Conservation (phyloP, 768 basidiomycete species). For the Auriscalpium vulgare region DNA sequence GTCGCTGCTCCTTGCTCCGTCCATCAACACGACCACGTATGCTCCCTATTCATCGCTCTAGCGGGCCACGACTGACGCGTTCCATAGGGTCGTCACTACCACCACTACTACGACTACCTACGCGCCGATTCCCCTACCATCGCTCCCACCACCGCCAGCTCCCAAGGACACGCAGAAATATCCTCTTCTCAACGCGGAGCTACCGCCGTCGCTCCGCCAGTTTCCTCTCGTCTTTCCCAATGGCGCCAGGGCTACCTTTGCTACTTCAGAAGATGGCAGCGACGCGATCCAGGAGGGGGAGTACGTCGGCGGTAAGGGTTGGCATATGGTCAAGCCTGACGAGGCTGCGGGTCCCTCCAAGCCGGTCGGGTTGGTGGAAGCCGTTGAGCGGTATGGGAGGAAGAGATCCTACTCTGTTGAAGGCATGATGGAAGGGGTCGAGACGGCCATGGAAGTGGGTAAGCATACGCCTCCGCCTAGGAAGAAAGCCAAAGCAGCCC, state of each 20-base stretch:
- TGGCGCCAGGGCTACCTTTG: slow-evolving; percentile 73
- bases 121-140: slow-evolving; percentile 77
- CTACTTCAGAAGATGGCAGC: slow-evolving; percentile 50
- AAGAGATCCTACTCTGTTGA: slow-evolving; percentile 49
- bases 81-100: slow-evolving; percentile 73
- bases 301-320: slow-evolving; percentile 55
- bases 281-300: slow-evolving; percentile 70
- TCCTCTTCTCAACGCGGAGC: slow-evolving; percentile 64
- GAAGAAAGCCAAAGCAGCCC: slow-evolving; percentile 67
- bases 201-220: slow-evolving; percentile 65
- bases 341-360: slow-evolving; percentile 41
- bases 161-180: slow-evolving; percentile 77
- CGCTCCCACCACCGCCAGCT: slow-evolving; percentile 59
- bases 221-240: slow-evolving; percentile 79
- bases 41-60: slow-evolving; percentile 19
- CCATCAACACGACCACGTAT: slow-evolving; percentile 80
- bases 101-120: slow-evolving; percentile 87
- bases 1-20: slow-evolving; percentile 65
- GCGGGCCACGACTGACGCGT: not conserved
- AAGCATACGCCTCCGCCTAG: slow-evolving; percentile 47
- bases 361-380: slow-evolving; percentile 64
- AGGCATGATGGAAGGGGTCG: slow-evolving; percentile 69
- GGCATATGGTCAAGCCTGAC: slow-evolving; percentile 69
- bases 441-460: slow-evolving; percentile 42
- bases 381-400: slow-evolving; percentile 72